phyloP scores from a whole-genome alignment of 768 basidiomycete species.

The Postia placenta region DNA sequence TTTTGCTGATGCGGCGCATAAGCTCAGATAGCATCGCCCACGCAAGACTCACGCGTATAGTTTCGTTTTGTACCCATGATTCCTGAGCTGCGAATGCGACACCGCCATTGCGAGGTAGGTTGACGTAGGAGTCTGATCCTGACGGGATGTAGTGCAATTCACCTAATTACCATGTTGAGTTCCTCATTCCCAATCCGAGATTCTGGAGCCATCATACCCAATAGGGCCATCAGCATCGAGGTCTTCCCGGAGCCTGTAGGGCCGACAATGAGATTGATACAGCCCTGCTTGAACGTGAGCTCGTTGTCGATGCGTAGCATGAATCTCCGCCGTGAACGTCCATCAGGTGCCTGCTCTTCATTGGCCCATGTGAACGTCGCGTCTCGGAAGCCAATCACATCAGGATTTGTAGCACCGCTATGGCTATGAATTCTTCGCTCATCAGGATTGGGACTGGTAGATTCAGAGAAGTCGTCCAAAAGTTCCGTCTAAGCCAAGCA shows the following conservation, averaged over 20 bases:
- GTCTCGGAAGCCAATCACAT: slow-evolving; percentile 45
- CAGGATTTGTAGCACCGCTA: too few relatives aligned
- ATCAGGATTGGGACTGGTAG: slow-evolving; percentile 5
- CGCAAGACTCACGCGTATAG: slow-evolving; percentile 41
- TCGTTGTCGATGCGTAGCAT: slow-evolving; percentile 42
- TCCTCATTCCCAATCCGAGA: neutral
- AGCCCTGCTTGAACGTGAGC: slow-evolving; percentile 42
- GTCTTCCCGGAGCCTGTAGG: slow-evolving; percentile 58
- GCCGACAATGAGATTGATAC: slow-evolving; percentile 52
- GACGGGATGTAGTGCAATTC: slow-evolving; percentile 60
- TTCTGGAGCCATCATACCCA: slow-evolving; percentile 6
- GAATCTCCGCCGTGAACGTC: slow-evolving; percentile 37
- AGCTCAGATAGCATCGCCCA: neutral
- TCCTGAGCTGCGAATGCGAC: slow-evolving; percentile 80
- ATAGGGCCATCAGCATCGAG: slow-evolving; percentile 34
- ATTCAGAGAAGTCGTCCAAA: slow-evolving; percentile 33
- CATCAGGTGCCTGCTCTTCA: slow-evolving; percentile 25
- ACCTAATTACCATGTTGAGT: slow-evolving; percentile 22
- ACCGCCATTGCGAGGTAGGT: slow-evolving; percentile 60
- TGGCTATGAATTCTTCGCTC: slow-evolving; percentile 22
- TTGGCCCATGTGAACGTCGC: slow-evolving; percentile 53
- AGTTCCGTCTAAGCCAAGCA: slow-evolving; percentile 35
- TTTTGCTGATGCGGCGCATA: slow-evolving; percentile 23
- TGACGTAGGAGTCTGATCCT: slow-evolving; percentile 54
- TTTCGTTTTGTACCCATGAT: slow-evolving; percentile 79